These are phyloP conservation scores for Naganishia sp. DNA, from an alignment of 1,284 basidiomycete species.

Conservation along the genomic window DNA sequence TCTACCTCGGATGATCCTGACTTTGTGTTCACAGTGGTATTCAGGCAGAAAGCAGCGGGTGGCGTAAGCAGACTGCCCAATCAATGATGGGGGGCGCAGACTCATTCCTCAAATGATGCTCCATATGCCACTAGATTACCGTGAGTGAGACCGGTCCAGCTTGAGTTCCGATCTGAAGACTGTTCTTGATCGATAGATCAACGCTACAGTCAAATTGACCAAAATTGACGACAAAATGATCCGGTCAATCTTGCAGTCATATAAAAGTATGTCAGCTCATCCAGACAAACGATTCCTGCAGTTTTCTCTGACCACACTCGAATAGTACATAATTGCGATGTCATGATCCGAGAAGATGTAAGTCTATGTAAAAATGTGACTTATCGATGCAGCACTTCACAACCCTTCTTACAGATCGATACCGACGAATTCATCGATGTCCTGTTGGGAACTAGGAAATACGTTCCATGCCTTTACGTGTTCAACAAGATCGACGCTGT, in stretches of 20 bases:
- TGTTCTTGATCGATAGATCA: conserved; percentile 61
- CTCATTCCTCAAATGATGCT: background rate
- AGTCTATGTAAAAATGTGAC: conserved; percentile 41
- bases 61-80: conserved; percentile 63
- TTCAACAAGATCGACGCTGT: conserved; percentile 93
- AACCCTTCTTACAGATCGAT: conserved; percentile 65
- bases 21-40: conserved; percentile 58
- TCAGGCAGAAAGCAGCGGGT: conserved; percentile 78
- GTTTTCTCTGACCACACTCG: background rate
- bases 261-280: conserved; percentile 62
- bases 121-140: conserved; percentile 57
- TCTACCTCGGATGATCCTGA: background rate
- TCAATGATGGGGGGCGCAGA: background rate
- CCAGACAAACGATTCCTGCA: too few relatives aligned
- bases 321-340: conserved; percentile 83
- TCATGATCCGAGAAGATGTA: conserved; percentile 95
- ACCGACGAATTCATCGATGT: conserved; percentile 98
- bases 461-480: conserved; percentile 86
- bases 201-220: conserved; percentile 86
- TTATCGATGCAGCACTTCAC: background rate
- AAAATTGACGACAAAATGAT: conserved; percentile 95
- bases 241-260: conserved; percentile 81
- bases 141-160: conserved; percentile 46
- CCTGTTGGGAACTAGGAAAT: conserved; percentile 90
- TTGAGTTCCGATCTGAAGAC: conserved; percentile 27